phyloP scores from a whole-genome alignment of 1,284 basidiomycete species.

The Microbotryomycetes sp. region DNA sequence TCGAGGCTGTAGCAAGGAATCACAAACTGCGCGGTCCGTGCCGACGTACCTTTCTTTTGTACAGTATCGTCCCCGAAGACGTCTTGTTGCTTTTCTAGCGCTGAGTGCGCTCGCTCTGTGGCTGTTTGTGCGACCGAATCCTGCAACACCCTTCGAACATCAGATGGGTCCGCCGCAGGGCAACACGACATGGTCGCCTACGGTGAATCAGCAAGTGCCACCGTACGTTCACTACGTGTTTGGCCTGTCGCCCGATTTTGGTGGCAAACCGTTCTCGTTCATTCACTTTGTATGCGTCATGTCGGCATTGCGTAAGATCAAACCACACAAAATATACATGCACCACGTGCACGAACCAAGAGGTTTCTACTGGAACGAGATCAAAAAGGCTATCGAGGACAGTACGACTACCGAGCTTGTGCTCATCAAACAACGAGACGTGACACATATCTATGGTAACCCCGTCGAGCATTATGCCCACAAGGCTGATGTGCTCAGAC shows the following conservation, averaged over 20 bases:
- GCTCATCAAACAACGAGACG: slow-evolving; percentile 21
- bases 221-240: slow-evolving; percentile 31
- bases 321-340: slow-evolving; percentile 18
- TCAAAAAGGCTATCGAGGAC: background rate
- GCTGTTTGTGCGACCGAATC: background rate
- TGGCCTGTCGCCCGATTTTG: slow-evolving; percentile 27
- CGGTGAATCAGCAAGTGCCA: slow-evolving; percentile 7
- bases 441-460: slow-evolving; percentile 34
- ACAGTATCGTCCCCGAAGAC: background rate
- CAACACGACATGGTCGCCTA: slow-evolving; percentile 11
- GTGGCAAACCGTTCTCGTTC: slow-evolving; percentile 30
- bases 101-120: background rate
- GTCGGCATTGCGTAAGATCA: slow-evolving; percentile 15
- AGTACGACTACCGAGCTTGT: slow-evolving; percentile 6
- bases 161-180: background rate
- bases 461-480: slow-evolving; percentile 39
- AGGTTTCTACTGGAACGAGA: slow-evolving; percentile 23
- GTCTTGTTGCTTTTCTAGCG: background rate
- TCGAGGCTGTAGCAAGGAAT: background rate
- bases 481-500: slow-evolving; percentile 43
- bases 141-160: slow-evolving; percentile 13
- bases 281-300: slow-evolving; percentile 29
- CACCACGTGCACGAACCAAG: slow-evolving; percentile 23
- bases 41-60: no score
- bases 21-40: no score